A percentile compares a stretch with the other conserved stretches of the same genome.
These are phyloP conservation scores for Penicillium longicatenatum DNA, from an alignment of 495 filamentous ascomycete genomes.

Conservation along the genomic window DNA sequence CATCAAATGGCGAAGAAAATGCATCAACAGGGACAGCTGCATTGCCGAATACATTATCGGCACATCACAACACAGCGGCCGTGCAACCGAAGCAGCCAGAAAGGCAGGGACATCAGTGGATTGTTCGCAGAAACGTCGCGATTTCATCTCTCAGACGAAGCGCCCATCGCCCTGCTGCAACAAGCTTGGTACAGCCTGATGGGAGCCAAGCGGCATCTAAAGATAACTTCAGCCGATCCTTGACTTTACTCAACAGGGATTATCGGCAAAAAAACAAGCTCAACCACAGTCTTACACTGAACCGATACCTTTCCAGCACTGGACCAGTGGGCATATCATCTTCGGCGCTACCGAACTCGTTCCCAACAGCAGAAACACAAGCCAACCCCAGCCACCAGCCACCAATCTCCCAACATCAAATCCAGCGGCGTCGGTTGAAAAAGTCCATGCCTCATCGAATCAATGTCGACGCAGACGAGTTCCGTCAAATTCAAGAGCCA, in stretches of 20 bases:
- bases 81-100: constrained; percentile 16
- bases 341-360: not conserved
- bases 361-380: not conserved
- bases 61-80: not conserved
- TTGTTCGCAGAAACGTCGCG: constrained; percentile 37
- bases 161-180: constrained; percentile 40
- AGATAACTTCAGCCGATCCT: constrained; percentile 30
- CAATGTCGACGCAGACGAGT: constrained; percentile 39
- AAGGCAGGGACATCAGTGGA: constrained; percentile 37
- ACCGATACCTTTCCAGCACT: constrained; percentile 40
- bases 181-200: constrained; percentile 32
- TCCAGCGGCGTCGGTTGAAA: constrained; percentile 41
- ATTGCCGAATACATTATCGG: not conserved
- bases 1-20: constrained; percentile 1
- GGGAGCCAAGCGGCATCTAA: constrained; percentile 18
- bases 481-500: constrained; percentile 19
- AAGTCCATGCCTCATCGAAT: constrained; percentile 53
- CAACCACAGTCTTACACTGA: constrained; percentile 32
- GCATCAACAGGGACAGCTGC: constrained; percentile 4
- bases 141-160: constrained; percentile 40
- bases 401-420: not conserved
- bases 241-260: constrained; percentile 30
- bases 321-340: not conserved
- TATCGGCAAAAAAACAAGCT: constrained; percentile 23
- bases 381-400: not conserved